Base-by-base conservation (phyloP, 768 basidiomycete genomes). In the Pleurotus djamor region DNA sequence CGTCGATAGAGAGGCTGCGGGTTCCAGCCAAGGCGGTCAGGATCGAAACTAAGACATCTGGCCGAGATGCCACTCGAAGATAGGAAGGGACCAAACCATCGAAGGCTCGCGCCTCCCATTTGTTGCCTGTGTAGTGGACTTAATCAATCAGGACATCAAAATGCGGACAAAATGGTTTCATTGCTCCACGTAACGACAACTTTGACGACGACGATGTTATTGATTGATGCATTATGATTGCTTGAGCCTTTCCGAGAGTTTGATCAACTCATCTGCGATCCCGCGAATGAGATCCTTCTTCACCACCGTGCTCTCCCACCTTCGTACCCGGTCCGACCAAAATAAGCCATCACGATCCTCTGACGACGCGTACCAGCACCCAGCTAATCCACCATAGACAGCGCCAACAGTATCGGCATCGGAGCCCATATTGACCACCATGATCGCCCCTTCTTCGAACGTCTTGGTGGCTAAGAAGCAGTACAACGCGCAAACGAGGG, bases 371-470 rank as follows among this genome's bases (percentile, higher is more conserved):
- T 80, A 80, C 75, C 78, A 82, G 50, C 68, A 71, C 4, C 70
- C 79, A 0, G 79, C 79, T 12, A 82, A 65, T 0, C 78, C 79
- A n/a, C 69, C 79, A 50, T 79, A 80, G 28, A 80, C 71, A 2
- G 76, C 77, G 0, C 75, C 79, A 7, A 79, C 74, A 6, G 79
- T 80, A 64, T 80, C 79, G 1, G 80, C 74, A 62, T 80, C 78
- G 58, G 66, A 59, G 1, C 79, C 76, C 59, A 81, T 64, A 61
- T 82, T 80, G 8, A 76, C 75, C 4, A 74, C 76, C 66, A 79
- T 70, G 44, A 79, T 64, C 3, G 79, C 80, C 7, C 80, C 80
- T 5, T 73, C 72, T 56, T 80, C 79, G 57, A 81, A 80, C 2
- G 66, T 75, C 36, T 68, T 63, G 13, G 79, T 79, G 2, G 73